Conservation (phyloP, 352 stramenopile genomes). For the Elongisporangium anandrum region DNA sequence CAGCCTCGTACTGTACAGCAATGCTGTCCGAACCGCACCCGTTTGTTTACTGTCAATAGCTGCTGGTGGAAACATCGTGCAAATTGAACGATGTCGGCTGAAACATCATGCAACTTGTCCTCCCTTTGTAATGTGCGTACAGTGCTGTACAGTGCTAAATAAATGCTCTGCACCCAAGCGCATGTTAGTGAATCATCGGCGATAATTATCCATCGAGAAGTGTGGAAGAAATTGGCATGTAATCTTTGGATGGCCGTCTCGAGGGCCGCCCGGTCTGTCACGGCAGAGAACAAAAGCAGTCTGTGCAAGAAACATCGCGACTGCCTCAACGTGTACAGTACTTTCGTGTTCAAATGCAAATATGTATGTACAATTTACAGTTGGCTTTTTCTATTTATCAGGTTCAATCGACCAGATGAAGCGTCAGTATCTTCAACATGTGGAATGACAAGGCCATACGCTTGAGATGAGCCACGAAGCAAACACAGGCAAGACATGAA, state of each 20-base stretch:
- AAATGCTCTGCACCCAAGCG: not conserved
- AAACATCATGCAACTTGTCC: not conserved
- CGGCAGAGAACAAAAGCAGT: not conserved
- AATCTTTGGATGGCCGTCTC: not conserved
- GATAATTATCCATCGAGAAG: not conserved
- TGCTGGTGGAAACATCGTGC: not conserved
- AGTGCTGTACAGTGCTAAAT: not conserved
- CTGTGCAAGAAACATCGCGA: too few species aligned
- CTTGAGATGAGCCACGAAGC: not conserved
- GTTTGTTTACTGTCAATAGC: not conserved
- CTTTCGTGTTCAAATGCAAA: too few species aligned
- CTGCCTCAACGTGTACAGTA: too few species aligned
- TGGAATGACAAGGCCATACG: not conserved
- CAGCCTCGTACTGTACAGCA: slow-evolving; percentile 16
- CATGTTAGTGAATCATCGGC: not conserved
- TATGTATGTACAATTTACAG: too few species aligned
- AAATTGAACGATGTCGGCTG: not conserved
- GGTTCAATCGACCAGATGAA: not conserved
- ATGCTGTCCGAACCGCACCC: not conserved
- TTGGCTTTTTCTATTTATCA: not conserved
- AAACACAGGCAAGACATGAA: not conserved
- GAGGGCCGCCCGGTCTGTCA: not conserved
- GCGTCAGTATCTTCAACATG: not conserved
- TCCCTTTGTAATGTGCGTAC: not conserved
- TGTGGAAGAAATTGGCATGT: too few species aligned